Percentiles rank a stretch among this genome's conserved stretches.
These are phyloP conservation scores for Tetradesmus lagerheimii DNA, from an alignment of 139 green algal species.

Conservation along the genomic window DNA sequence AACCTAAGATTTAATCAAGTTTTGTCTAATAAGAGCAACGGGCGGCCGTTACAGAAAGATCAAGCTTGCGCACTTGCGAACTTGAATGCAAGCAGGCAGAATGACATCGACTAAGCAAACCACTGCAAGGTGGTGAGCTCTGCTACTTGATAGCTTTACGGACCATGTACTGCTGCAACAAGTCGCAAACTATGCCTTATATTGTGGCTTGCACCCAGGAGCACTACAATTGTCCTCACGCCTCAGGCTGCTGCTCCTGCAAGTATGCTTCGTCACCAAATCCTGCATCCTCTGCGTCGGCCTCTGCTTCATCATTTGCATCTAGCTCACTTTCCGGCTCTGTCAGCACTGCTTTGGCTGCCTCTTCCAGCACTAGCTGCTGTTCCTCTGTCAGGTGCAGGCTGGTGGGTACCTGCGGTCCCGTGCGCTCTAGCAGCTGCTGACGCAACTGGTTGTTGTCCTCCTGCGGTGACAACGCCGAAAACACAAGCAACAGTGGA, in stretches of 20 bases:
- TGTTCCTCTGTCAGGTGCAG: constrained; percentile 21
- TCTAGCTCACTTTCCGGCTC: background rate
- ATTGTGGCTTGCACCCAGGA: too few species aligned
- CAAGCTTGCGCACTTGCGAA: background rate
- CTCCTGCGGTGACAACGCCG: background rate
- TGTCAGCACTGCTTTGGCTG: constrained; percentile 26
- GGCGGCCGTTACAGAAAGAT: background rate
- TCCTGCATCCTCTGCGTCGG: background rate
- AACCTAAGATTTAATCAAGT: background rate
- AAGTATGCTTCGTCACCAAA: background rate
- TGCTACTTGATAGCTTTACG: too few species aligned
- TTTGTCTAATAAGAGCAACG: too few species aligned
- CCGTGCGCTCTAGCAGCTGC: background rate
- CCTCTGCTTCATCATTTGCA: background rate
- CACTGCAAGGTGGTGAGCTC: too few species aligned
- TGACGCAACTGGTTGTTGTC: constrained; percentile 14
- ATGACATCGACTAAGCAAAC: background rate
- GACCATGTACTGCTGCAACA: too few species aligned
- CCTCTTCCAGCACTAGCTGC: constrained; percentile 31
- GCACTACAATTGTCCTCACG: background rate
- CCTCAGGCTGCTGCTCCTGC: background rate
- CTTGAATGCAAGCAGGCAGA: background rate
- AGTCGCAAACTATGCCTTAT: too few species aligned
- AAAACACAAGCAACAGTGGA: background rate
- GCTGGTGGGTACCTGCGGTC: background rate